Percentiles rank a stretch among this genome's conserved stretches.
Evolutionary conservation across 148 eudicot genomes (phyloP).

Genomic region (Vaccinium vitisidaea): DNA sequence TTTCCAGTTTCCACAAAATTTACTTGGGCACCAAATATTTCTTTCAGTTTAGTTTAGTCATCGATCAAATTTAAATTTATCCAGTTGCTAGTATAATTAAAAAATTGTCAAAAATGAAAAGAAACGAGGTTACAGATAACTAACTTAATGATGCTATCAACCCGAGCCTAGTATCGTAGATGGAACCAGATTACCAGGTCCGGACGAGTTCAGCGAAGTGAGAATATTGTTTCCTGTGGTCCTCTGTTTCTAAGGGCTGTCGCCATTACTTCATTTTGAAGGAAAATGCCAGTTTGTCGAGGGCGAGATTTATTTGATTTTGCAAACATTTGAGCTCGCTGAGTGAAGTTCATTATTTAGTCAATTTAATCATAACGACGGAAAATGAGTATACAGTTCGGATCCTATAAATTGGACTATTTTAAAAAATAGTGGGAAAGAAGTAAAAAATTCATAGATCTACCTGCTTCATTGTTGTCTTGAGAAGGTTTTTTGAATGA

Average conservation of each 20-base stretch:
- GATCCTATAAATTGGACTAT: constrained; percentile 6
- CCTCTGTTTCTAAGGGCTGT: background rate
- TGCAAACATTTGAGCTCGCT: background rate
- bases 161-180: background rate
- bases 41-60: background rate
- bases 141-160: background rate
- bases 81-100: background rate
- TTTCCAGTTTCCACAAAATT: background rate
- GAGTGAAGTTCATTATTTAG: background rate
- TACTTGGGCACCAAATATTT: background rate
- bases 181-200: background rate
- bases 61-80: background rate
- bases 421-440: background rate
- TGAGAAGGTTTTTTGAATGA: background rate
- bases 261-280: background rate
- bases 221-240: background rate
- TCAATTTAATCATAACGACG: background rate
- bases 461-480: background rate
- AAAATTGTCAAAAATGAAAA: background rate
- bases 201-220: background rate
- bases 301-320: background rate
- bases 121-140: background rate
- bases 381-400: constrained; percentile 8
- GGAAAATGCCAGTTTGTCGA: background rate
- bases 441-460: background rate